Evolutionary conservation across 2,329 filamentous ascomycete genomes (phyloP).

Genomic region (Xylaria sp.): DNA sequence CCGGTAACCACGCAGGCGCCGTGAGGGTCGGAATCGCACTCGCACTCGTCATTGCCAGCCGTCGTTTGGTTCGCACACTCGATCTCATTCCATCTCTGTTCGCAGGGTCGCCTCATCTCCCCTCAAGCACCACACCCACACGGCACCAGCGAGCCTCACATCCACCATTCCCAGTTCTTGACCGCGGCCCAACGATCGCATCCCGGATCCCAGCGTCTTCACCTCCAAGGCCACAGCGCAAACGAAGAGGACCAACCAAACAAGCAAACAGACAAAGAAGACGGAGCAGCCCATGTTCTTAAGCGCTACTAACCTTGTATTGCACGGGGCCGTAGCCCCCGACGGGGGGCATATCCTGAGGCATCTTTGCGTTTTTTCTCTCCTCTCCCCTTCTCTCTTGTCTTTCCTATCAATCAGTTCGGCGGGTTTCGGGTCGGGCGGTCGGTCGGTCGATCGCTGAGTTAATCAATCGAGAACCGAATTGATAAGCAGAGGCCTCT

Average conservation of each 20-base stretch:
- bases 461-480: too few relatives aligned
- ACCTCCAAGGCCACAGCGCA: not conserved
- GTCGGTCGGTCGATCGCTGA: too few relatives aligned
- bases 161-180: not conserved
- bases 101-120: too few relatives aligned
- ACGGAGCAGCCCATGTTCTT: too few relatives aligned
- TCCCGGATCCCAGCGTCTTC: not conserved
- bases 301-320: constrained; percentile 74
- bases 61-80: too few relatives aligned
- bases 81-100: too few relatives aligned
- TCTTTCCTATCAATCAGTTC: not conserved
- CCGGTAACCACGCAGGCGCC: not conserved
- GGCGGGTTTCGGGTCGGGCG: too few relatives aligned
- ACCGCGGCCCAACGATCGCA: not conserved
- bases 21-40: not conserved
- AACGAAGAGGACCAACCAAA: constrained; percentile 1
- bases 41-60: not conserved
- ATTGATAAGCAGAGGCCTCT: too few relatives aligned
- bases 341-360: constrained; percentile 94
- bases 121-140: not conserved
- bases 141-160: not conserved
- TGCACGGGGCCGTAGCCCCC: constrained; percentile 97
- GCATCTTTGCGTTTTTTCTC: constrained; percentile 62
- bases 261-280: too few relatives aligned
- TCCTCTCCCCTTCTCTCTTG: not conserved